Conservation (phyloP, 2,329 filamentous ascomycete genomes). For the Pseudogymnoascus sp. region DNA sequence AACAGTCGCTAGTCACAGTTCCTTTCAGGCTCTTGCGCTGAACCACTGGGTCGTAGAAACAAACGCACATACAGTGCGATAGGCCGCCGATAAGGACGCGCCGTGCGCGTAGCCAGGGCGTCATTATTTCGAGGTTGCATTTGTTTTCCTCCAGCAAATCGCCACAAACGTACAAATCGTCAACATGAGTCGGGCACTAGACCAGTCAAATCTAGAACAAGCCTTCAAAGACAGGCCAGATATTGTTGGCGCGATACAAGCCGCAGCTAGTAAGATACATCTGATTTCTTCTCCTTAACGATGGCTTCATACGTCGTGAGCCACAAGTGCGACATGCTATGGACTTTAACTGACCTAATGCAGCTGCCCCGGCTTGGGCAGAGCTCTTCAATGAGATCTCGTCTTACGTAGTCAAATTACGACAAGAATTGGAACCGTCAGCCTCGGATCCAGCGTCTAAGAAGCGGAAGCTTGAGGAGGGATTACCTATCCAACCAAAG, state of each 20-base stretch:
- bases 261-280: slow-evolving; percentile 23
- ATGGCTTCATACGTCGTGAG: not conserved
- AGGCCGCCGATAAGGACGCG: slow-evolving; percentile 8
- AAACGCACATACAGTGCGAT: not conserved
- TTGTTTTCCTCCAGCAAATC: slow-evolving; percentile 3
- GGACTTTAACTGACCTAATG: slow-evolving; percentile 6
- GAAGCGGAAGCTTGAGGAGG: slow-evolving; percentile 26
- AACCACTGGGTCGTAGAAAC: not conserved
- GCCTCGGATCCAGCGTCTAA: slow-evolving; percentile 24
- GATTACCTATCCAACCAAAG: slow-evolving; percentile 15
- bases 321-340: not conserved
- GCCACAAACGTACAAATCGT: slow-evolving; percentile 2
- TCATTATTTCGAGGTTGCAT: slow-evolving; percentile 5
- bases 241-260: slow-evolving; percentile 26
- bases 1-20: not conserved
- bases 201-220: slow-evolving; percentile 23
- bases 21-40: not conserved
- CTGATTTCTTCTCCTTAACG: slow-evolving; percentile 18
- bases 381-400: slow-evolving; percentile 30
- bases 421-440: slow-evolving; percentile 13
- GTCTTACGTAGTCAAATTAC: slow-evolving; percentile 18
- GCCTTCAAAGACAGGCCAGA: slow-evolving; percentile 27
- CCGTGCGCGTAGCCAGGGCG: not conserved
- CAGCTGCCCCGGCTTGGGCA: slow-evolving; percentile 15
- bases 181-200: slow-evolving; percentile 22